Base-by-base conservation (phyloP, 495 filamentous ascomycete genomes). In the Podospora appendiculata region DNA sequence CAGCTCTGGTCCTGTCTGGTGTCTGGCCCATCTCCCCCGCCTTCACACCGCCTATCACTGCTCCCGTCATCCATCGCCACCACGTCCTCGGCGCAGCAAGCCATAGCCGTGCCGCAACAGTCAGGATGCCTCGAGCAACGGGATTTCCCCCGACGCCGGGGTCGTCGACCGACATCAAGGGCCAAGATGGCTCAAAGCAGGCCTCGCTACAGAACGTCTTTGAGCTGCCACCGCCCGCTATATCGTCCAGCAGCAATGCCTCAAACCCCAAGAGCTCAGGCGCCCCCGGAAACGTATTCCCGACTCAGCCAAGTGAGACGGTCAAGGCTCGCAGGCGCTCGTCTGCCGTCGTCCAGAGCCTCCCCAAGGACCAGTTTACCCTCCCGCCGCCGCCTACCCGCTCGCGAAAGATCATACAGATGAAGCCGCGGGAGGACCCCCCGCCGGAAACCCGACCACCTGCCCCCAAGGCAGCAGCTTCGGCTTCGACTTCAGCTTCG, bases 341-440 rank as follows among this genome's bases (percentile, higher is more conserved):
- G 2, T 76, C 80, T 3, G 61, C 76, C 5, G 65, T 73, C 36
- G 47, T 49, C 76, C 81, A 70, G 36, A 36, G 71, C 11, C 54
- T 77, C 17, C 73, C 80, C 38, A 77, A 80, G 54, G 79, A 83
- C 51, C 60, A 74, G 25, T 91, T 95, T 60, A 80, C 86, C 14
- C 78, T 98, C 4, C 93, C 93, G 17, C 93, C 94, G 4, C 93
- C 93, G 13, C 93, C 93, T 0, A 94, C 91, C 11, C 77, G 93
- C 45, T 87, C 89, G 32, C 83, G 94, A 57, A 96, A 90, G 73
- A 97, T 98, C 63, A 97, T 97, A 46, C 93, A 97, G 70, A 96
- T 98, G 93, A 94, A 95, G 66, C 86, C 86, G 0, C 71, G 72
- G 25, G 70, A 74, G 55, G 72, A 74, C 46, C 61, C 69, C 11